Conservation (phyloP, 768 basidiomycete species). For the Polyporus arcularius region DNA sequence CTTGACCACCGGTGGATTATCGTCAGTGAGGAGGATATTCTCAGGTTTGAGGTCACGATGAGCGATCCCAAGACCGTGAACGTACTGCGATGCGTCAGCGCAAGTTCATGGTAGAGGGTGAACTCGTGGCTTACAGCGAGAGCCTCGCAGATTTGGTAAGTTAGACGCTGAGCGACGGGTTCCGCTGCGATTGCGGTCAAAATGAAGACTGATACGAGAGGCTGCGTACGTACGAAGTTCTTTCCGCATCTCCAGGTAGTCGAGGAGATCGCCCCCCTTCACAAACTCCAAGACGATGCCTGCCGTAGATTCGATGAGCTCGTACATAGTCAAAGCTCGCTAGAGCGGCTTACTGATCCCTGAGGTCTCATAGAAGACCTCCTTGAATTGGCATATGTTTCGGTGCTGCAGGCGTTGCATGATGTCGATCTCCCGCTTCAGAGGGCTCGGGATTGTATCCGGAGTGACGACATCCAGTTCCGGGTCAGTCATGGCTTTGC, state of each 20-base stretch:
- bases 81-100: slow-evolving; percentile 48
- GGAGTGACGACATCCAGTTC: neutral
- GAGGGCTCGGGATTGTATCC: slow-evolving; percentile 37
- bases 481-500: slow-evolving; percentile 18
- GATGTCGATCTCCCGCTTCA: slow-evolving; percentile 71
- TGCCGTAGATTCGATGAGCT: slow-evolving; percentile 34
- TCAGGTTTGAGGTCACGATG: slow-evolving; percentile 95
- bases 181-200: slow-evolving; percentile 43
- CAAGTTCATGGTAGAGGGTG: slow-evolving; percentile 38
- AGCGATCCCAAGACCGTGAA: slow-evolving; percentile 73
- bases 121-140: slow-evolving; percentile 49
- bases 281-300: slow-evolving; percentile 83
- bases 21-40: slow-evolving; percentile 80
- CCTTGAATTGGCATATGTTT: slow-evolving; percentile 78
- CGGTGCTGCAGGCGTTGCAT: slow-evolving; percentile 73
- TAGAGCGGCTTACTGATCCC: slow-evolving; percentile 48
- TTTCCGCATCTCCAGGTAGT: slow-evolving; percentile 53
- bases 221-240: neutral
- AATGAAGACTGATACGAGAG: neutral
- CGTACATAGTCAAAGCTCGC: neutral
- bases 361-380: slow-evolving; percentile 65
- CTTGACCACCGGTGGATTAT: slow-evolving; percentile 71
- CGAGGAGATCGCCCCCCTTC: slow-evolving; percentile 85
- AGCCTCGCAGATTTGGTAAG: slow-evolving; percentile 81
- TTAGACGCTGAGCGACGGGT: slow-evolving; percentile 61